phyloP scores from a whole-genome alignment of 768 basidiomycete species.

The Galerina marginata region DNA sequence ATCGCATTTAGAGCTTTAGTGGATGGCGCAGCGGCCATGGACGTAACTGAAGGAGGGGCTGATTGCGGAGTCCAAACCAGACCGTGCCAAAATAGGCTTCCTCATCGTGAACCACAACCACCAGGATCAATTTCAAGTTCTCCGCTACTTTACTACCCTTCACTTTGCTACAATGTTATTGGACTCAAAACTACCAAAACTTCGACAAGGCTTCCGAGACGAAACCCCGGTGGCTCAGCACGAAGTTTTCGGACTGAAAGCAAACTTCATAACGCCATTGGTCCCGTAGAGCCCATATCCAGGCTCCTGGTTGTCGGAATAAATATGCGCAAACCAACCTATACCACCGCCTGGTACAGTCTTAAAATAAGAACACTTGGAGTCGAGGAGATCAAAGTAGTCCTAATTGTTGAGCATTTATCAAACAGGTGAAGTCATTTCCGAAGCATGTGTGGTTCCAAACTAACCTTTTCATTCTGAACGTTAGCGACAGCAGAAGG shows the following conservation, averaged over 20 bases:
- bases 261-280: conserved; percentile 60
- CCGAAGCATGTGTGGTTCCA: not conserved
- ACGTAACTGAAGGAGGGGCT: conserved; percentile 18
- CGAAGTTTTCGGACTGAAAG: conserved; percentile 64
- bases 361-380: conserved; percentile 69
- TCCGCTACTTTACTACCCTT: not conserved
- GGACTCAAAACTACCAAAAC: too few relatives aligned
- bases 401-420: conserved; percentile 39
- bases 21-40: conserved; percentile 41
- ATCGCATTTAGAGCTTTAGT: conserved; percentile 77
- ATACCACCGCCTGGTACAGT: conserved; percentile 61
- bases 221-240: conserved; percentile 45
- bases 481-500: conserved; percentile 62
- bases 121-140: not conserved
- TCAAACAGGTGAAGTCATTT: not conserved
- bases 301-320: conserved; percentile 66
- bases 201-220: too few relatives aligned
- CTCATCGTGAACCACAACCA: conserved; percentile 4
- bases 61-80: conserved; percentile 21
- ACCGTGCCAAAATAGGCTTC: not conserved
- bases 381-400: conserved; percentile 69
- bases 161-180: not conserved
- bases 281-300: conserved; percentile 73
- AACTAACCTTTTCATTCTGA: conserved; percentile 62
- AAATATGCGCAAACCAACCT: conserved; percentile 86